Percentiles rank a stretch among this genome's conserved stretches.
phyloP scores from a whole-genome alignment of 805 yeast genomes.

The Candida qinlingensis region DNA sequence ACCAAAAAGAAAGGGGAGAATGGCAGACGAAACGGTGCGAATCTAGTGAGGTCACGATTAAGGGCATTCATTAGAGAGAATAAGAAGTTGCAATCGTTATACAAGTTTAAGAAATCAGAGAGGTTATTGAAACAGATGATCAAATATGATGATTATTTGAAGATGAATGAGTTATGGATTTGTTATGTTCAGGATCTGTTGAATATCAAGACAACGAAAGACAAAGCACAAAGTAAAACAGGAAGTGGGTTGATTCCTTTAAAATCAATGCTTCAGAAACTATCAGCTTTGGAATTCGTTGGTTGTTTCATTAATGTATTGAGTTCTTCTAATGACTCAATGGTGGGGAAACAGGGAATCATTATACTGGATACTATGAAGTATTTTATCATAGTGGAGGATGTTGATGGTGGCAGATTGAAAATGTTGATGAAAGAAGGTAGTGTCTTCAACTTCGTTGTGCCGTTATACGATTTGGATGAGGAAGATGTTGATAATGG shows the following conservation, averaged over 20 bases:
- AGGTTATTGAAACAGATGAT: slow-evolving; percentile 10
- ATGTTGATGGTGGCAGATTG: slow-evolving; percentile 24
- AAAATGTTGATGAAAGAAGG: slow-evolving; percentile 64
- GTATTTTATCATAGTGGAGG: slow-evolving; percentile 56
- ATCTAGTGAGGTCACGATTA: slow-evolving; percentile 14
- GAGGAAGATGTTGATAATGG: slow-evolving; percentile 20
- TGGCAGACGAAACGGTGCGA: slow-evolving; percentile 12
- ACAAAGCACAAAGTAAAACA: too few species aligned
- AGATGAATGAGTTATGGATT: slow-evolving; percentile 69
- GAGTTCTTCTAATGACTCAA: slow-evolving; percentile 48
- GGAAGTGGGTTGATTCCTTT: background rate
- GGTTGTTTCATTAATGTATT: slow-evolving; percentile 65
- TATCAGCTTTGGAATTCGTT: slow-evolving; percentile 75
- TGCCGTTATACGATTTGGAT: slow-evolving; percentile 27
- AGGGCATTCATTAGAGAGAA: slow-evolving; percentile 18
- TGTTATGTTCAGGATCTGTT: slow-evolving; percentile 56
- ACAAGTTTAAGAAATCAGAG: slow-evolving; percentile 23
- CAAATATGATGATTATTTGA: slow-evolving; percentile 40
- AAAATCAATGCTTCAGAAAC: slow-evolving; percentile 40
- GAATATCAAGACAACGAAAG: slow-evolving; percentile 22
- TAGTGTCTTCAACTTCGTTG: slow-evolving; percentile 51
- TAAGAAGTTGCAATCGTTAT: slow-evolving; percentile 19
- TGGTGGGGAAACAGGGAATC: slow-evolving; percentile 65
- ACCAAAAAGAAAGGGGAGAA: too few species aligned
- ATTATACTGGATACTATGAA: slow-evolving; percentile 82